A percentile compares a stretch with the other conserved stretches of the same genome.
phyloP scores from a whole-genome alignment of 106 monocot species.

The Acanthochlamys bracteata region DNA sequence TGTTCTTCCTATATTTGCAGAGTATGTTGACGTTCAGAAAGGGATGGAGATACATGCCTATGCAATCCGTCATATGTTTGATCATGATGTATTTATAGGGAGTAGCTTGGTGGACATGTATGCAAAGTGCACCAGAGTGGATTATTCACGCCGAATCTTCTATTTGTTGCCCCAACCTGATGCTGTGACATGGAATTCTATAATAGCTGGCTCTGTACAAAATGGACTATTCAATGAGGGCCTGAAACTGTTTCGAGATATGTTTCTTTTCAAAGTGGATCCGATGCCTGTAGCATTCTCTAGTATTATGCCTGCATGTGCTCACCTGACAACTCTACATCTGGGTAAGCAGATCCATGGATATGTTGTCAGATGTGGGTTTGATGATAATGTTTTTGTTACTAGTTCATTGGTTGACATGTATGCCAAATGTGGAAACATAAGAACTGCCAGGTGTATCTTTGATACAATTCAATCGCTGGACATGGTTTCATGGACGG shows the following conservation, averaged over 20 bases:
- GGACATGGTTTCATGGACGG: conserved; percentile 75
- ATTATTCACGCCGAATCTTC: conserved; percentile 50
- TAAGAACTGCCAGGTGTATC: conserved; percentile 40
- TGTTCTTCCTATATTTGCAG: conserved; percentile 73
- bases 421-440: conserved; percentile 79
- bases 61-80: conserved; percentile 34
- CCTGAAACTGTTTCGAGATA: conserved; percentile 47
- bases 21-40: conserved; percentile 33
- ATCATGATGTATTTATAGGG: conserved; percentile 50
- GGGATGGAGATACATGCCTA: conserved; percentile 75
- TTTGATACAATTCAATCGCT: conserved; percentile 49
- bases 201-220: conserved; percentile 74
- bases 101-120: conserved; percentile 89
- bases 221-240: conserved; percentile 72
- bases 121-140: conserved; percentile 51
- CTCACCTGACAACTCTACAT: conserved; percentile 50
- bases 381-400: conserved; percentile 51
- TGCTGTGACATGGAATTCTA: conserved; percentile 64
- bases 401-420: conserved; percentile 70
- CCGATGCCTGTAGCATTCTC: conserved; percentile 60
- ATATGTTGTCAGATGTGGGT: conserved; percentile 35
- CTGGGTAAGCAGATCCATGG: conserved; percentile 79
- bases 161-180: conserved; percentile 26
- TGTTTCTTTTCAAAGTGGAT: conserved; percentile 31
- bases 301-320: conserved; percentile 71